Conservation (phyloP, 352 stramenopile species). For the Phytophthora kernoviae region DNA sequence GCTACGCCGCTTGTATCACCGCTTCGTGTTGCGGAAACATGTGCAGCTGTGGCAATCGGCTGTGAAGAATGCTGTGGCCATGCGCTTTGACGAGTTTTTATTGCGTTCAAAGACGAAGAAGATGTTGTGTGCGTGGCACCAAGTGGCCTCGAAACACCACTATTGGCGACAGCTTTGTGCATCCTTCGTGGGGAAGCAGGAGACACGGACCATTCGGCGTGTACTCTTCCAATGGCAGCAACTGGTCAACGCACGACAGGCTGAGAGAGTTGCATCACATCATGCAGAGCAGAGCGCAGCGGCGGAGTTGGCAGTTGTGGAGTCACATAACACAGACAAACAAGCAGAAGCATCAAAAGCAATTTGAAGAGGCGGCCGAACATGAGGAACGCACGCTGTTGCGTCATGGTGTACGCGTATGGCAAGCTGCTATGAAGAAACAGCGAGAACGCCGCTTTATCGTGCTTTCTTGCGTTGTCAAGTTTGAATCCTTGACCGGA, state of each 20-base stretch:
- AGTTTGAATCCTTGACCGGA: slow-evolving; percentile 35
- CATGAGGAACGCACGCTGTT: slow-evolving; percentile 6
- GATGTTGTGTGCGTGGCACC: slow-evolving; percentile 32
- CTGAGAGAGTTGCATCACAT: slow-evolving; percentile 8
- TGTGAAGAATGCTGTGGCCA: slow-evolving; percentile 34
- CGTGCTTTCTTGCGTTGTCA: slow-evolving; percentile 58
- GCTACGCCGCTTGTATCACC: slow-evolving; percentile 18
- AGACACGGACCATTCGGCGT: slow-evolving; percentile 1
- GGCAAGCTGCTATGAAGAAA: slow-evolving; percentile 22
- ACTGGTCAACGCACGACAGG: slow-evolving; percentile 11
- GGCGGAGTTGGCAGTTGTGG: slow-evolving; percentile 14
- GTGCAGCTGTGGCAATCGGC: slow-evolving; percentile 37
- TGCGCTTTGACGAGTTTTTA: slow-evolving; percentile 38
- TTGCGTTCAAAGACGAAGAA: slow-evolving; percentile 26
- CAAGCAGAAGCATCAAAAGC: slow-evolving; percentile 11
- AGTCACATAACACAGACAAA: not conserved
- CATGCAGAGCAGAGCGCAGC: slow-evolving; percentile 14
- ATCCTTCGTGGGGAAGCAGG: slow-evolving; percentile 10
- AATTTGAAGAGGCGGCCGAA: slow-evolving; percentile 11
- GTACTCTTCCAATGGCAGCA: slow-evolving; percentile 31
- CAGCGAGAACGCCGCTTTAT: slow-evolving; percentile 47
- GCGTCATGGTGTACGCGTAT: slow-evolving; percentile 11
- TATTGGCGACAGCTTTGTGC: slow-evolving; percentile 33
- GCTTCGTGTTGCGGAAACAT: slow-evolving; percentile 48
- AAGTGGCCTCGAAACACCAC: slow-evolving; percentile 18